These are phyloP conservation scores for Maudiozyma turicensis DNA, from an alignment of 805 yeast genomes.

Conservation along the genomic window DNA sequence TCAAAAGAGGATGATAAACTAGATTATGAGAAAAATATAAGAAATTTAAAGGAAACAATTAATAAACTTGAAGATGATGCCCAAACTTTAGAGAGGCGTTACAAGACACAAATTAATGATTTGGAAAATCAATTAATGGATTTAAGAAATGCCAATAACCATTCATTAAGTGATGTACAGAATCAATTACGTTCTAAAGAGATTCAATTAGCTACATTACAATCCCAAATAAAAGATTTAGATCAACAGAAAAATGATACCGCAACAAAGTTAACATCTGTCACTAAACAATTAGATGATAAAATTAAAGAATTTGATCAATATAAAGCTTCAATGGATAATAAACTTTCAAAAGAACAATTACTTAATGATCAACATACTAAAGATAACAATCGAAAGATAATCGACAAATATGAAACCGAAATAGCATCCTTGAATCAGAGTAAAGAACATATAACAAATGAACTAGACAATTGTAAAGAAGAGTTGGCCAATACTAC, in stretches of 20 bases:
- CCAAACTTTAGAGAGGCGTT: background rate
- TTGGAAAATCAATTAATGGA: background rate
- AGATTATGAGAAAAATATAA: background rate
- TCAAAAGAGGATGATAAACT: slow-evolving; percentile 1
- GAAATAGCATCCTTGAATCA: background rate
- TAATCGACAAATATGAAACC: background rate
- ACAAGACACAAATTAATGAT: background rate
- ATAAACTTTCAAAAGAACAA: background rate
- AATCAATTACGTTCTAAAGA: background rate
- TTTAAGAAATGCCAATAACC: background rate
- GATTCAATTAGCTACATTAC: background rate
- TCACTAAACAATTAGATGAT: background rate
- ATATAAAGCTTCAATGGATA: background rate
- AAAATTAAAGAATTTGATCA: background rate
- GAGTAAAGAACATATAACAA: background rate
- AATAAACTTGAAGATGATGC: background rate
- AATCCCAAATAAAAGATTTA: background rate
- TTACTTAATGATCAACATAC: background rate
- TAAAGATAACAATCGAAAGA: background rate
- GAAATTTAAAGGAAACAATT: background rate
- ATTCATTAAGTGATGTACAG: background rate
- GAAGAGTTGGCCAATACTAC: background rate
- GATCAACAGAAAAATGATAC: background rate
- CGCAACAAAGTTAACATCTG: background rate
- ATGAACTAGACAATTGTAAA: background rate